These are phyloP conservation scores for Solanum hybrid DNA, from an alignment of 305 asterid species.

Conservation along the genomic window DNA sequence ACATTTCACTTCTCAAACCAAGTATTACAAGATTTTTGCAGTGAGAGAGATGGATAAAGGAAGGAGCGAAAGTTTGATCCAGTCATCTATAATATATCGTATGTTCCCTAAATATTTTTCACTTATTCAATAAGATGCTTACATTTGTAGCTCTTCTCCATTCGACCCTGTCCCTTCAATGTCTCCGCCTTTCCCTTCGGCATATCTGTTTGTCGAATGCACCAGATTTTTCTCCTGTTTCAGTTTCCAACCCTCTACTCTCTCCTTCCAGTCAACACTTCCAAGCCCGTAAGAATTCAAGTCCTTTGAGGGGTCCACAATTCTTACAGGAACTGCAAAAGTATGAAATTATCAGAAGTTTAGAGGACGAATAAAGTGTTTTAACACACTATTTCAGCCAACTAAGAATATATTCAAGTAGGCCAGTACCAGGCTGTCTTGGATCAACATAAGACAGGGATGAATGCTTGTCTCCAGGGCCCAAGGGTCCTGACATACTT, in stretches of 20 bases:
- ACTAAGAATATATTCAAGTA: neutral
- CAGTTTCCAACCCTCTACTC: slow-evolving; percentile 21
- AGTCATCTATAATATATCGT: neutral
- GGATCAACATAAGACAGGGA: slow-evolving; percentile 64
- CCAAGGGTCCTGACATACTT: slow-evolving; percentile 93
- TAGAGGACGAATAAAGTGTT: neutral
- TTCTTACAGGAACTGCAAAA: slow-evolving; percentile 58
- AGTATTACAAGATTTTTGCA: neutral
- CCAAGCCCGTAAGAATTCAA: slow-evolving; percentile 72
- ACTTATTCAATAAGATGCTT: slow-evolving; percentile 17
- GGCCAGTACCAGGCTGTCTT: slow-evolving; percentile 48
- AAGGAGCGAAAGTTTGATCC: neutral
- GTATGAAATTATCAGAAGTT: slow-evolving; percentile 4
- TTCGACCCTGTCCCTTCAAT: slow-evolving; percentile 90
- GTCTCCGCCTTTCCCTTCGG: slow-evolving; percentile 82
- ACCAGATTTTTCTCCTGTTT: slow-evolving; percentile 16
- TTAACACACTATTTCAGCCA: neutral
- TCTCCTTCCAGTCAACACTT: slow-evolving; percentile 38
- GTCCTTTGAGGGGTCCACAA: slow-evolving; percentile 65
- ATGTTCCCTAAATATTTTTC: neutral
- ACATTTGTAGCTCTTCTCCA: slow-evolving; percentile 88
- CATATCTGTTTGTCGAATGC: neutral
- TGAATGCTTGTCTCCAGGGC: slow-evolving; percentile 51
- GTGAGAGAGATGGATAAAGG: neutral
- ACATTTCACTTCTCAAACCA: neutral